Evolutionary conservation across 2,329 filamentous ascomycete genomes (phyloP).

Genomic region (Chaetomium globosum): DNA sequence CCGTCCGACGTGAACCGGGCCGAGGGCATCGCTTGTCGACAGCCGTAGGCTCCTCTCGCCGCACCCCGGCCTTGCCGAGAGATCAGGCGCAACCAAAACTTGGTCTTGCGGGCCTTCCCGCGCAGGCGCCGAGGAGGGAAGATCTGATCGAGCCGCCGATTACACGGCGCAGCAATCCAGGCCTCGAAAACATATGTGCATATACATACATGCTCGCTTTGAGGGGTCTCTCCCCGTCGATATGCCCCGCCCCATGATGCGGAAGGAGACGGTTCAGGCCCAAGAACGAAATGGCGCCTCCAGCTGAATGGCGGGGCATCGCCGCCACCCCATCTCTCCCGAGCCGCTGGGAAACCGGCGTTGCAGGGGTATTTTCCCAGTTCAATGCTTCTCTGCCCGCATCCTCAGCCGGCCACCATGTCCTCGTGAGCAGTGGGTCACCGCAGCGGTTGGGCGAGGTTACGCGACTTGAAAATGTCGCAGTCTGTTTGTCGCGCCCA

Average conservation of each 20-base stretch:
- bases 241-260: not conserved
- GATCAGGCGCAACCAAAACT: not conserved
- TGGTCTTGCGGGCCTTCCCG: slow-evolving; percentile 1
- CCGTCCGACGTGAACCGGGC: slow-evolving; percentile 6
- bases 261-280: not conserved
- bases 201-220: not conserved
- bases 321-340: not conserved
- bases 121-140: slow-evolving; percentile 1
- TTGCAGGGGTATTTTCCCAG: not conserved
- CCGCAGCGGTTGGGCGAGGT: slow-evolving; percentile 8
- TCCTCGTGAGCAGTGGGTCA: slow-evolving; percentile 28
- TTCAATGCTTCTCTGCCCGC: not conserved
- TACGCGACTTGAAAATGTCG: slow-evolving; percentile 8
- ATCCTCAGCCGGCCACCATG: slow-evolving; percentile 14
- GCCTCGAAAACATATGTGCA: not conserved
- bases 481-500: not conserved
- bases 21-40: not conserved
- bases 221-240: not conserved
- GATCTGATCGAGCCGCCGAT: slow-evolving; percentile 4
- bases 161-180: not conserved
- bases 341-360: not conserved
- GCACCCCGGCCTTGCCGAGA: slow-evolving; percentile 6
- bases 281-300: not conserved
- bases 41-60: not conserved
- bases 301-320: slow-evolving; percentile 4